Conservation (phyloP, 1,139 yeast species). For the Kazachstania sp. region DNA sequence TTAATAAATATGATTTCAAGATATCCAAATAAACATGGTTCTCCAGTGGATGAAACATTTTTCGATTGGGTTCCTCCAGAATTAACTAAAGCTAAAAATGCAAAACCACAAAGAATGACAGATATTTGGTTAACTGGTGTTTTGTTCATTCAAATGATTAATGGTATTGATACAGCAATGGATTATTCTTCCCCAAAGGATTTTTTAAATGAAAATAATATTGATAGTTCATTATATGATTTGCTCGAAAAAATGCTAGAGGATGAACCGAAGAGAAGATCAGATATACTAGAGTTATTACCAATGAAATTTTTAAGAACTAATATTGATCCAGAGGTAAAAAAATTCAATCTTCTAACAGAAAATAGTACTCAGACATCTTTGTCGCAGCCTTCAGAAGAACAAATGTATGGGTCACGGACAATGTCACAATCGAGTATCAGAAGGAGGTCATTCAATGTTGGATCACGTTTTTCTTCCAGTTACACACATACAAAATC, state of each 20-base stretch:
- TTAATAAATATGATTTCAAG: conserved; percentile 50
- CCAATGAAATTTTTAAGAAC: conserved; percentile 76
- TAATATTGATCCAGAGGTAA: conserved; percentile 39
- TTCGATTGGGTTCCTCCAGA: conserved; percentile 75
- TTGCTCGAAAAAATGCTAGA: conserved; percentile 61
- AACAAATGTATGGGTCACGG: conserved; percentile 14
- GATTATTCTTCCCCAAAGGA: conserved; percentile 54
- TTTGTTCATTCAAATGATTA: conserved; percentile 59
- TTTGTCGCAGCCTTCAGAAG: conserved; percentile 5
- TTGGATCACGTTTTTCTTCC: conserved; percentile 32
- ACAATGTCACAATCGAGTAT: conserved; percentile 23
- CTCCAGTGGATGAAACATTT: conserved; percentile 18
- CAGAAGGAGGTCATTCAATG: conserved; percentile 35
- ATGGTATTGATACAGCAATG: conserved; percentile 49
- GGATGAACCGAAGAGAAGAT: conserved; percentile 59
- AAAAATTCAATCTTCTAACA: conserved; percentile 14
- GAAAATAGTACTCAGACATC: conserved; percentile 2
- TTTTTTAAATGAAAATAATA: conserved; percentile 43
- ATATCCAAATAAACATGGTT: conserved; percentile 38
- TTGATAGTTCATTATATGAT: conserved; percentile 53
- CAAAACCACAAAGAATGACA: conserved; percentile 60
- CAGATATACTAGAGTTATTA: conserved; percentile 73
- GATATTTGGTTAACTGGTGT: conserved; percentile 94
- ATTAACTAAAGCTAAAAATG: conserved; percentile 34
- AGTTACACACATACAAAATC: conserved; percentile 34